Percentiles rank a stretch among this genome's conserved stretches.
Evolutionary conservation across 345 rosid genomes (phyloP).

Genomic region (Eucalyptus regnans): DNA sequence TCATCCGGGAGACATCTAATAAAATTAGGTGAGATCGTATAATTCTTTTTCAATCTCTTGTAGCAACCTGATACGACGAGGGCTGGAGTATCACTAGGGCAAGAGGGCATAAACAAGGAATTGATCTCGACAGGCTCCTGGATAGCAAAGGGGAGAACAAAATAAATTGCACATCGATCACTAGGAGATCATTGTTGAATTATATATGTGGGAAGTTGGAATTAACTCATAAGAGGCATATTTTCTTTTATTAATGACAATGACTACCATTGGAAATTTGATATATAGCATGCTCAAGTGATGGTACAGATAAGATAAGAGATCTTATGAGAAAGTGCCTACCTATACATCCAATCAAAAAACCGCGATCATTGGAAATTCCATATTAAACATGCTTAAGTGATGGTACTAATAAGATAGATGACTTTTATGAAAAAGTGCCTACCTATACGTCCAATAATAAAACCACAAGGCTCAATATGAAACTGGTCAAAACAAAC

Average conservation of each 20-base stretch:
- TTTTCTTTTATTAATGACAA: not conserved
- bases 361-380: not conserved
- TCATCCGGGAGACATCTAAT: not conserved
- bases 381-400: not conserved
- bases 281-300: not conserved
- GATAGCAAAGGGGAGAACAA: not conserved
- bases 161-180: not conserved
- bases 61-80: accelerated
- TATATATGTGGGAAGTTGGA: not conserved
- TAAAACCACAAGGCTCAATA: not conserved
- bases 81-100: not conserved
- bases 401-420: not conserved
- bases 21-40: not conserved
- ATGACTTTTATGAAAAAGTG: not conserved
- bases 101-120: not conserved
- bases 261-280: not conserved
- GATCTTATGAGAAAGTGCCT: not conserved
- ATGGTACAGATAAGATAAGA: not conserved
- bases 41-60: not conserved
- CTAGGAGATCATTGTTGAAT: not conserved
- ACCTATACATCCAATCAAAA: not conserved
- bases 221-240: not conserved
- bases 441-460: accelerated
- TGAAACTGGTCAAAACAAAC: not conserved
- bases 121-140: accelerated